Evolutionary conservation across 108 stramenopile species (phyloP).

Genomic region (Chaetoceros tenuissimus): DNA sequence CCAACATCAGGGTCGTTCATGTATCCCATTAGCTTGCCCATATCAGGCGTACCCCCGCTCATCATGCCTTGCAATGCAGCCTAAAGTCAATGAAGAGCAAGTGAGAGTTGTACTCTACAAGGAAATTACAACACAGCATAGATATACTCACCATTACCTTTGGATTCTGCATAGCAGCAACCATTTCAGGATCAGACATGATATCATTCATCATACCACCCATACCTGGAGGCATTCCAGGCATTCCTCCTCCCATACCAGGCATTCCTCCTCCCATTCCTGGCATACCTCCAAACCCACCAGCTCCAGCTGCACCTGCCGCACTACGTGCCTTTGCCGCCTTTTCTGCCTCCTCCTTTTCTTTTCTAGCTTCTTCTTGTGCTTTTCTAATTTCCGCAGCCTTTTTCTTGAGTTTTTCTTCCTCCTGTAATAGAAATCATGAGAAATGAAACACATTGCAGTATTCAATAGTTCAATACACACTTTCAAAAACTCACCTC

Average conservation of each 20-base stretch:
- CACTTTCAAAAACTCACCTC: constrained; percentile 36
- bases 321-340: constrained; percentile 10
- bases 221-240: constrained; percentile 1
- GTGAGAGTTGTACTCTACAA: not conserved
- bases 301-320: constrained; percentile 4
- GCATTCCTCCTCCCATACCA: constrained; percentile 28
- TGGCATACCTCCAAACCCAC: constrained; percentile 45
- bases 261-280: constrained; percentile 52
- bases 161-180: constrained; percentile 77
- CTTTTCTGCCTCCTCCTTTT: constrained; percentile 25
- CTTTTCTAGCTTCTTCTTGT: constrained; percentile 37
- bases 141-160: too few species aligned
- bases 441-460: not conserved
- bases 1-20: too few species aligned
- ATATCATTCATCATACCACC: constrained; percentile 33
- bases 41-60: too few species aligned
- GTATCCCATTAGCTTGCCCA: too few species aligned
- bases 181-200: constrained; percentile 29
- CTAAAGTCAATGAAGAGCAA: constrained; percentile 12
- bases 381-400: constrained; percentile 76
- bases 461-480: constrained; percentile 1
- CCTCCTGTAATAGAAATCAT: constrained; percentile 25
- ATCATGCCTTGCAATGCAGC: constrained; percentile 72
- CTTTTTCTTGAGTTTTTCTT: constrained; percentile 60
- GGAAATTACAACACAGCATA: not conserved